Percentiles rank a stretch among this genome's conserved stretches.
These are phyloP conservation scores for Colletotrichum truncatum DNA, from an alignment of 2,329 filamentous ascomycete genomes.

Conservation along the genomic window DNA sequence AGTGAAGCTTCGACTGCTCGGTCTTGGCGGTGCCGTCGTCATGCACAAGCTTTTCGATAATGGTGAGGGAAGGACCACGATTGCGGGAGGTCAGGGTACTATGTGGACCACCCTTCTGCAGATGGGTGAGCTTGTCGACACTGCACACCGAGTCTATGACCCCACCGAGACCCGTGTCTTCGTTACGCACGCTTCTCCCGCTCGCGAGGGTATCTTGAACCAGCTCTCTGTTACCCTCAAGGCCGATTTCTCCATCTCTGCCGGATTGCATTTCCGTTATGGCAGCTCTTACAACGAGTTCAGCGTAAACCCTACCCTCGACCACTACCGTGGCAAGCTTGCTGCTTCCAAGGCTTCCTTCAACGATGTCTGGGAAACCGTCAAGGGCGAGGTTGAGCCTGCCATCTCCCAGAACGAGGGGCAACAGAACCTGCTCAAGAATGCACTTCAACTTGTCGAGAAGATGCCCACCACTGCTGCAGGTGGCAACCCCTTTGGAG, in stretches of 20 bases:
- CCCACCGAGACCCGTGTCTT: conserved; percentile 97
- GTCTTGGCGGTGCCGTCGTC: conserved; percentile 93
- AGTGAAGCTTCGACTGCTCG: conserved; percentile 93
- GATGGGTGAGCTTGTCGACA: conserved; percentile 98
- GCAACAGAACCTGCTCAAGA: conserved; percentile 90
- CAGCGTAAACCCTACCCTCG: conserved; percentile 96
- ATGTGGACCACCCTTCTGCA: conserved; percentile 99
- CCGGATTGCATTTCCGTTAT: conserved; percentile 97
- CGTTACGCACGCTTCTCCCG: conserved; percentile 95
- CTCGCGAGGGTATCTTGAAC: conserved; percentile 94
- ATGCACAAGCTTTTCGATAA: conserved; percentile 99
- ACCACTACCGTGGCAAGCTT: conserved; percentile 98
- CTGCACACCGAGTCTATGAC: conserved; percentile 97
- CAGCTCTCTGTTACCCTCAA: conserved; percentile 97
- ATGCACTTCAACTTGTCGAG: conserved; percentile 91
- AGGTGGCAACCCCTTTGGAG: conserved; percentile 96
- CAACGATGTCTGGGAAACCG: conserved; percentile 99
- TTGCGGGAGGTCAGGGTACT: conserved; percentile 96
- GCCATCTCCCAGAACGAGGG: conserved; percentile 94
- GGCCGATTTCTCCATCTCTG: conserved; percentile 97
- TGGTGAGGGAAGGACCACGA: conserved; percentile 95
- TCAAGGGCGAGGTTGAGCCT: conserved; percentile 94
- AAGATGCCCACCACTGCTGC: conserved; percentile 98
- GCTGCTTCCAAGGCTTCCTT: conserved; percentile 98
- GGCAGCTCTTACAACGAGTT: conserved; percentile 99